Percentiles rank a stretch among this genome's conserved stretches.
phyloP scores from a whole-genome alignment of 23 red algal species.

The Gracilaria vermiculophylla region DNA sequence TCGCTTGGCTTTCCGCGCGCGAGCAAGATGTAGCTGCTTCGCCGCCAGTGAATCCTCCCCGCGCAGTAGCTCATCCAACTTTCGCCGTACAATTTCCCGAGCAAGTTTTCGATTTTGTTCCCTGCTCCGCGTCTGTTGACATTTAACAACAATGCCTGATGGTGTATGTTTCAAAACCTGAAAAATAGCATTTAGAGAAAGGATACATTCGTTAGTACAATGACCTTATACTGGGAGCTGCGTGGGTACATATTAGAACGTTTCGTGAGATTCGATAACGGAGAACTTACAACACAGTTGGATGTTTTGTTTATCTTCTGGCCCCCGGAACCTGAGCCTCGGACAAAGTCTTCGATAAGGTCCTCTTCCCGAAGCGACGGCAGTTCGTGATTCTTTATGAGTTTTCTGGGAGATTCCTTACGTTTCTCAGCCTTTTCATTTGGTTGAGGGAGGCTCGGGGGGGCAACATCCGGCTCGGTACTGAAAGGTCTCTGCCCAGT shows the following conservation, averaged over 20 bases:
- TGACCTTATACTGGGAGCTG: too few species aligned
- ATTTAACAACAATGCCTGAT: slow-evolving; percentile 80
- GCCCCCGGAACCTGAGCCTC: slow-evolving; percentile 88
- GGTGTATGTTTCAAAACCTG: slow-evolving; percentile 78
- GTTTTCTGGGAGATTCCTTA: not conserved
- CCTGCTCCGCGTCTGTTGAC: slow-evolving; percentile 85
- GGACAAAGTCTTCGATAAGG: slow-evolving; percentile 87
- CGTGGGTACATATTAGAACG: too few species aligned
- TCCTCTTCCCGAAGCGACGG: slow-evolving; percentile 62
- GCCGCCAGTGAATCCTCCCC: slow-evolving; percentile 77
- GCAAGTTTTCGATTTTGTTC: slow-evolving; percentile 73
- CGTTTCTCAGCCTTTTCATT: not conserved
- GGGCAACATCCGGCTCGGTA: not conserved
- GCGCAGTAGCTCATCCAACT: slow-evolving; percentile 62
- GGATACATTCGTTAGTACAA: not conserved
- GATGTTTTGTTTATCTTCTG: slow-evolving; percentile 96
- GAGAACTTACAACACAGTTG: slow-evolving; percentile 71
- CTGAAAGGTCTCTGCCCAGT: not conserved
- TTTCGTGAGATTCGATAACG: not conserved
- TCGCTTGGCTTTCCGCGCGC: slow-evolving; percentile 79
- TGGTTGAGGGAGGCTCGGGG: not conserved
- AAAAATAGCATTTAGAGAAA: not conserved
- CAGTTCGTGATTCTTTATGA: not conserved
- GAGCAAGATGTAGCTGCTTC: slow-evolving; percentile 42
- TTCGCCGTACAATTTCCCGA: slow-evolving; percentile 61